Evolutionary conservation across 140 eudicot species (phyloP).

Genomic region (Oenanthe javanica): DNA sequence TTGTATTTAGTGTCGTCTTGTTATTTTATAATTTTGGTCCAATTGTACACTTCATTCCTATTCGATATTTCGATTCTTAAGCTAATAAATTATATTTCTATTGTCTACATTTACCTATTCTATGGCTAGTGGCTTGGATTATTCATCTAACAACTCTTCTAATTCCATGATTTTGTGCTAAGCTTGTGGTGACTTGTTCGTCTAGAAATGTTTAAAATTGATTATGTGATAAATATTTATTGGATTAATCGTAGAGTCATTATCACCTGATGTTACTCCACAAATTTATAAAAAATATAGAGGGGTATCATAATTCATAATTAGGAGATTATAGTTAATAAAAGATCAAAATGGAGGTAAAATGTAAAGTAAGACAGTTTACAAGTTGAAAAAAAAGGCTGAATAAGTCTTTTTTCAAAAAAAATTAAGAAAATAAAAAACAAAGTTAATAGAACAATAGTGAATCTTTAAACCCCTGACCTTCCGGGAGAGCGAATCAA

Average conservation of each 20-base stretch:
- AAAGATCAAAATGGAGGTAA: too few species aligned
- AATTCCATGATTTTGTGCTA: neutral
- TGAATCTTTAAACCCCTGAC: too few species aligned
- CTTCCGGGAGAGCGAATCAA: too few species aligned
- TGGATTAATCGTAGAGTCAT: neutral
- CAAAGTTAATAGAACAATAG: too few species aligned
- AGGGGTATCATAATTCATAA: too few species aligned
- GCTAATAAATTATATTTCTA: neutral
- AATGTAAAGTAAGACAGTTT: too few species aligned
- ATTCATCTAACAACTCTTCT: neutral
- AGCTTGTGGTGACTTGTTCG: neutral
- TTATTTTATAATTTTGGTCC: neutral
- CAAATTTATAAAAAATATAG: too few species aligned
- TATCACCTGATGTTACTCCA: neutral
- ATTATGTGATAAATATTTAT: neutral
- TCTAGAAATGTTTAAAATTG: neutral
- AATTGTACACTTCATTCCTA: neutral
- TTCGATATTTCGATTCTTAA: neutral
- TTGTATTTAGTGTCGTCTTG: conserved; percentile 1
- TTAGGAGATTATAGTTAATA: too few species aligned
- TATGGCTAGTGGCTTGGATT: neutral
- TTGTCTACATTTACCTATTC: neutral
- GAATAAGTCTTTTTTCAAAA: too few species aligned
- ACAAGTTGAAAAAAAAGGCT: too few species aligned
- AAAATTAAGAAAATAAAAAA: too few species aligned